Conservation (phyloP, 148 eudicot species). For the Chenopodium berlandieri region DNA sequence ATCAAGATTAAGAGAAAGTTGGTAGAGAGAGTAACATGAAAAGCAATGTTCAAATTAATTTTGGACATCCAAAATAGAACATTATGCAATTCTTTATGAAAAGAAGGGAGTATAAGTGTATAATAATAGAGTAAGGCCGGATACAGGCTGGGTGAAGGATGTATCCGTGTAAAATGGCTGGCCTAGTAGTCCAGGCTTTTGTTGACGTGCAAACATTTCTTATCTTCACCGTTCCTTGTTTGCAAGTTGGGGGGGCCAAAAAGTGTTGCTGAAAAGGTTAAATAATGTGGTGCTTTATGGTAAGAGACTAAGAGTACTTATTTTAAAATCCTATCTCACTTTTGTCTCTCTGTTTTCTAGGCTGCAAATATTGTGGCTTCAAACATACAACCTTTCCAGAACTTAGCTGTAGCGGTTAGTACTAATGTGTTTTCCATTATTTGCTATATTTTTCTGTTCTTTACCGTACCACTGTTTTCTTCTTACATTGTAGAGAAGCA, state of each 20-base stretch:
- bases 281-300: too few species aligned
- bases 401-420: conserved; percentile 60
- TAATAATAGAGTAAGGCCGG: not conserved
- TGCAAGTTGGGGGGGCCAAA: too few species aligned
- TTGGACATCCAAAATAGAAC: not conserved
- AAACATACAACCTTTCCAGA: conserved; percentile 83
- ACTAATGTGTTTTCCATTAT: conserved; percentile 6
- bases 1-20: not conserved
- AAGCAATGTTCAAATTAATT: not conserved
- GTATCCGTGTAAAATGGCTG: not conserved
- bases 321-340: not conserved
- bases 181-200: not conserved
- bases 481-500: not conserved
- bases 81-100: not conserved
- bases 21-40: not conserved
- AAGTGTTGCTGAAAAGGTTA: too few species aligned
- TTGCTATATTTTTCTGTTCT: conserved; percentile 4
- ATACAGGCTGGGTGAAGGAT: not conserved
- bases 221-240: not conserved
- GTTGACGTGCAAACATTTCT: not conserved
- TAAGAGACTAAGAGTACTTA: too few species aligned
- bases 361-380: conserved; percentile 80
- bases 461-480: not conserved
- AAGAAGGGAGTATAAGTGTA: not conserved
- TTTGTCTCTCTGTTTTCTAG: conserved; percentile 35